Evolutionary conservation across 768 basidiomycete genomes (phyloP), one percentile per base, ranked within the genome.

Genomic region (Russula sp.): DNA sequence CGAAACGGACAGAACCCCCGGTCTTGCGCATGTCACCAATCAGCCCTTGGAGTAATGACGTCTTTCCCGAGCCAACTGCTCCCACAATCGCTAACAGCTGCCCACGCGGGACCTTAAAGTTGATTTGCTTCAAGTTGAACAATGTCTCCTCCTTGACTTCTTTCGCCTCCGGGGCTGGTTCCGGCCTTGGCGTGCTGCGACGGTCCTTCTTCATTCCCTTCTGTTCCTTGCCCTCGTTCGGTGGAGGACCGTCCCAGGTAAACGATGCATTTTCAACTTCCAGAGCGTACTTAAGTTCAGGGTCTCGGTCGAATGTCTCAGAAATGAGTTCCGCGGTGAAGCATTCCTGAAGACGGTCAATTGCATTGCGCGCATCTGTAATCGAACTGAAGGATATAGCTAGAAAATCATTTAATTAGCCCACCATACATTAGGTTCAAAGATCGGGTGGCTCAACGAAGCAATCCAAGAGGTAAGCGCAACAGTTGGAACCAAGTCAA

Each of bases 401-500:
- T 90, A 58, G 22, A 51, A n/a, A 54, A n/a, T 36, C 63, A 32
- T 50, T 57, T 52, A 20, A 11, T 54, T 11, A 52, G 40, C 32
- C 18, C 9, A 48, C 42, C 7, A 26, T 0, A 3, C 32, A 48
- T 16, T 5, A 8, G 2, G 11, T 36, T 14, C 2, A n/a, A 2
- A 6, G 14, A 36, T 20, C 0, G 6, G 13, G 24, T 9, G 3
- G 75, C 79, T 50, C 64, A 80, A 46, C 79, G 81, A 55, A 83
- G 73, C 66, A 94, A 80, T 87, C 90, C 89, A 38, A 94, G 79
- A 0, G 94, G 93, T 62, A 94, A 67, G 26, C 93, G 81, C 50
- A 95, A 79, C 22, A 97, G 76, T 67, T 87, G 89, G 81, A 96
- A 98, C 5, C 94, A 79, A 0, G 89, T 87, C 57, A 98, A 77